Base-by-base conservation (phyloP, 1,284 basidiomycete species). In the Acaromyces ingoldii region DNA sequence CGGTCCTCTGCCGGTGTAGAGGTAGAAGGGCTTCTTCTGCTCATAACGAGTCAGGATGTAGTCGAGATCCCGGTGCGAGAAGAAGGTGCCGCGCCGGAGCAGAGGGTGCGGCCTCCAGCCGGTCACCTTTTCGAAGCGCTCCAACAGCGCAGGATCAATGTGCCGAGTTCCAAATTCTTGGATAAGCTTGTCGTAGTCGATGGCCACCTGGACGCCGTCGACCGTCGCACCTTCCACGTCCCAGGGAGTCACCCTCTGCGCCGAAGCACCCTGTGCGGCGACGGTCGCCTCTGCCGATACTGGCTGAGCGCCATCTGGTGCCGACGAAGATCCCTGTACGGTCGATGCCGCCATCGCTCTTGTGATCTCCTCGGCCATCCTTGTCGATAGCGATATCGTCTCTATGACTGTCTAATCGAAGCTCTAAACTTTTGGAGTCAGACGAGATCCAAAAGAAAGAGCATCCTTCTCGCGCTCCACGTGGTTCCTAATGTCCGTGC, bases 61-160 rank as follows among this genome's bases (percentile, higher is more conserved):
- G 78, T 93, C 86, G 65, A 99, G 85, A 56, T 98, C 95, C 90
- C 92, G 85, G 79, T 99, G 95, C 26, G 91, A 95, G 79, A 97
- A 99, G 80, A 98, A 99, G 81, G 88, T 89, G 17, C 91, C 92
- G 55, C 95, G 81, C 39, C 92, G 82, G 48, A 99, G 79, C 41
- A 98, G 82, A 6, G 90, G 81, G 77, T 98, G 93, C n/a, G 95
- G 89, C 61, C 82, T 85, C 62, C 84, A 83, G 11, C 93, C 92
- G 1, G 95, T 98, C 47, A 98, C 77, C 49, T 81, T 83, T 79
- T 98, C 91, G 67, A 99, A 98, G 36, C 93, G 83, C 58, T 87
- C 84, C 21, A 99, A 79, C 42, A 98, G 77, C 19, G 84, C 85
- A 13, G 80, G 75, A 62, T 91, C 86, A 65, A 98, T 82, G 58